These are phyloP conservation scores for Nakazawaea ernobii DNA, from an alignment of 805 yeast genomes.

Conservation along the genomic window DNA sequence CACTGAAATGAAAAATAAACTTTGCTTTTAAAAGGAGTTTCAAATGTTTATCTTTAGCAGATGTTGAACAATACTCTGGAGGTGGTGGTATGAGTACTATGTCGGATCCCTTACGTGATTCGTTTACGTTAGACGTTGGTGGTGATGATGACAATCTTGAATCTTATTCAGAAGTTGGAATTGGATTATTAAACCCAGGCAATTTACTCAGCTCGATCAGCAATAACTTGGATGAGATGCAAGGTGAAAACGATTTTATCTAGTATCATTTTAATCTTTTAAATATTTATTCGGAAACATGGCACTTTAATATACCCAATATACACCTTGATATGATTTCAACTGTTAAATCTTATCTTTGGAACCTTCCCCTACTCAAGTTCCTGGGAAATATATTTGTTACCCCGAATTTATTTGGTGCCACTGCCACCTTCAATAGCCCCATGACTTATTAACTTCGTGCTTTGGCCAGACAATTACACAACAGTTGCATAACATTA, in stretches of 20 bases:
- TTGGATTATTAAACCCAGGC: conserved; percentile 46
- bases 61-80: conserved; percentile 86
- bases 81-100: conserved; percentile 92
- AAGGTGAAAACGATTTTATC: conserved; percentile 34
- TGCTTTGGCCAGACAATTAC: too few relatives aligned
- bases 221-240: conserved; percentile 45
- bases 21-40: conserved; percentile 94
- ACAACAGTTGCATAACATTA: too few relatives aligned
- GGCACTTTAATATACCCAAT: too few relatives aligned
- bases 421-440: too few relatives aligned
- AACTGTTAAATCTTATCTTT: too few relatives aligned
- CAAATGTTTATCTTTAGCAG: conserved; percentile 87
- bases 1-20: conserved; percentile 79
- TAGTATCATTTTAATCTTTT: too few relatives aligned
- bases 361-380: too few relatives aligned
- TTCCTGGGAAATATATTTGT: too few relatives aligned
- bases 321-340: too few relatives aligned
- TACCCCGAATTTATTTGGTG: too few relatives aligned
- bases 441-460: too few relatives aligned
- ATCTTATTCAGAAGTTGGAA: conserved; percentile 28
- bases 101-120: conserved; percentile 80
- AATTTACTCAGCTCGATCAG: conserved; percentile 53
- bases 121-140: conserved; percentile 30
- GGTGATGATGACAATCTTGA: conserved; percentile 32
- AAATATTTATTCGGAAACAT: too few relatives aligned